A percentile compares a stretch with the other conserved stretches of the same genome.
Conservation (phyloP, 768 basidiomycete species). For the Hericium erinaceus region DNA sequence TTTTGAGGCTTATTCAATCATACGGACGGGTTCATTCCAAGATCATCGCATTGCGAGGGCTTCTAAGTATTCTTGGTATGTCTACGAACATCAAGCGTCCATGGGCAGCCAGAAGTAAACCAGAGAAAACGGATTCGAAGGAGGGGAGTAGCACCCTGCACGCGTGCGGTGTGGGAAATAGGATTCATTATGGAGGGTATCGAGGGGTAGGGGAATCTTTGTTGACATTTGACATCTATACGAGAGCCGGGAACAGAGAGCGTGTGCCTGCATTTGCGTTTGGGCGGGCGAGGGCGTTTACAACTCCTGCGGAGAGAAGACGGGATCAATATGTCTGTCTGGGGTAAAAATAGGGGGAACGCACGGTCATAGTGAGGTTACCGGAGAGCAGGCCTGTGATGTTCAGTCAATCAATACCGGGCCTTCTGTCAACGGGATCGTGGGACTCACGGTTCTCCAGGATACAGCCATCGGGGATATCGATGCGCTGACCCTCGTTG, state of each 20-base stretch:
- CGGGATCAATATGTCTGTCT: not conserved
- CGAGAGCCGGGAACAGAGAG: not conserved
- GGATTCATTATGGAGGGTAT: not conserved
- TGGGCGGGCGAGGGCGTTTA: not conserved
- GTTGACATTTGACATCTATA: not conserved
- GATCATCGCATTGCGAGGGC: too few relatives aligned
- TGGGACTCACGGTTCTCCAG: slow-evolving; percentile 50
- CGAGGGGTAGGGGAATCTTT: not conserved
- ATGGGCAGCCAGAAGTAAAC: too few relatives aligned
- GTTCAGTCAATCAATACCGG: slow-evolving; percentile 6
- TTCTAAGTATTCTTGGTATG: too few relatives aligned
- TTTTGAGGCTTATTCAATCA: too few relatives aligned
- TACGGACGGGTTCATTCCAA: too few relatives aligned
- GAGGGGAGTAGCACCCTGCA: too few relatives aligned
- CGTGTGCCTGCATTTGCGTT: not conserved
- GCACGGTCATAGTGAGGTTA: slow-evolving; percentile 71
- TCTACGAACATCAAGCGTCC: too few relatives aligned
- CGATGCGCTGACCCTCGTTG: slow-evolving; percentile 66
- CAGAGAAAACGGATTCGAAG: too few relatives aligned
- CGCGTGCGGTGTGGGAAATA: too few relatives aligned
- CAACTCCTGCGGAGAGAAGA: not conserved
- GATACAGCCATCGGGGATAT: slow-evolving; percentile 67
- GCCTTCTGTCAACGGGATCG: not conserved
- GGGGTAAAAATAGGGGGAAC: slow-evolving; percentile 3
- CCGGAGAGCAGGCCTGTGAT: slow-evolving; percentile 62